Evolutionary conservation across 306 rosid genomes (phyloP), one percentile per base, ranked within the genome.

Genomic region (Glycine soja): DNA sequence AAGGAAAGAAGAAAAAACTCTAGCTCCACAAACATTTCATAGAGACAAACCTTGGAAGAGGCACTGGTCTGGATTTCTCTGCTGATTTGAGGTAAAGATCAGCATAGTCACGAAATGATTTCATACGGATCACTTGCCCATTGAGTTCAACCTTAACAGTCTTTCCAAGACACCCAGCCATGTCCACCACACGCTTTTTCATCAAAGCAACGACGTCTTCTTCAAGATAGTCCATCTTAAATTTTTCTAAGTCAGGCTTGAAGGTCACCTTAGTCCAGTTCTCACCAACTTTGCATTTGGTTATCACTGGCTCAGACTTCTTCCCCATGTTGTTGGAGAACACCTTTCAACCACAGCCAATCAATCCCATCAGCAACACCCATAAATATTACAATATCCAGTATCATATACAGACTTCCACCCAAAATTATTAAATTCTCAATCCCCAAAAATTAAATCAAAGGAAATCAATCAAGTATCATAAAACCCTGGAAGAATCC

Each of bases 131-230:
- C 51, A 74, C 43, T 0, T 12, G 56, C 18, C 96, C 99, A 18
- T 95, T 90, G 36, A 95, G 88, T 80, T 95, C 99, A 40, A 95
- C 99, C 84, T 93, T 95, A 50, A 95, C 99, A 4, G 90, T 62
- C 80, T 91, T 93, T 70, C 99, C 99, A 40, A 95, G 94, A 80
- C 98, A 95, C 1, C 99, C 99, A 5, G 99, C 99, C 90, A 95
- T 56, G 82, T 95, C 99, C 72, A 95, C 6, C 6, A 95, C 99
- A 75, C 99, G 74, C 86, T 95, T 95, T 68, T 91, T 91, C 99
- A 95, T 95, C 74, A 95, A 80, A 15, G 96, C 97, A 56, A 95
- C 98, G 30, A 93, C 99, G 18, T 95, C 99, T 7, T 95, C 97
- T 75, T 95, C 99, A 47, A 95, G 92, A 80, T 93, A 87, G 5